Evolutionary conservation across 2,329 filamentous ascomycete genomes (phyloP).

Genomic region (Lojkania enalia): DNA sequence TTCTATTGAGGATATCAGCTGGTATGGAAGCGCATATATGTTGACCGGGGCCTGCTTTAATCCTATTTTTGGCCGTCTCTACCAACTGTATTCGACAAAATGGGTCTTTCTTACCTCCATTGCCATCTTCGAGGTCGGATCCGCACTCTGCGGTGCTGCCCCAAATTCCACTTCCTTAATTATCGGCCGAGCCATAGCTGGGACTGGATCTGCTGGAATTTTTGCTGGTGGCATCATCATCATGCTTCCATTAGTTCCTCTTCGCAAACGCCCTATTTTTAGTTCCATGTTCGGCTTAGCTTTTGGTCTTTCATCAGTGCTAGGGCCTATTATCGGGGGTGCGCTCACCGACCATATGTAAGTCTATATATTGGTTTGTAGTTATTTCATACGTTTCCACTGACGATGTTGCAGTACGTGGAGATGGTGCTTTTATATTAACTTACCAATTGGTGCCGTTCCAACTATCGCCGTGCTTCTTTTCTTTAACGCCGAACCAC

Average conservation of each 20-base stretch:
- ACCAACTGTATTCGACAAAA: constrained; percentile 47
- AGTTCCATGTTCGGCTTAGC: constrained; percentile 8
- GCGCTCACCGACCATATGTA: constrained; percentile 39
- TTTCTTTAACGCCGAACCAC: constrained; percentile 42
- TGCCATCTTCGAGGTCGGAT: constrained; percentile 48
- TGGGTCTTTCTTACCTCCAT: constrained; percentile 38
- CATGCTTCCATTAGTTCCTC: constrained; percentile 43
- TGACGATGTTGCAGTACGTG: constrained; percentile 19
- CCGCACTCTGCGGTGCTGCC: constrained; percentile 40
- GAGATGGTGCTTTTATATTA: constrained; percentile 32
- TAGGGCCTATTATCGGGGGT: constrained; percentile 35
- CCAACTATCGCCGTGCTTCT: constrained; percentile 4
- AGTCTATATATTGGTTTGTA: too few species aligned
- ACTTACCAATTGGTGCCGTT: constrained; percentile 10
- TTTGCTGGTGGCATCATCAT: constrained; percentile 47
- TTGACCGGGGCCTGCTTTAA: constrained; percentile 8
- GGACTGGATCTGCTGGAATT: constrained; percentile 50
- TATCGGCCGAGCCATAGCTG: constrained; percentile 47
- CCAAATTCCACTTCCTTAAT: constrained; percentile 48
- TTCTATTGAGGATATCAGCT: constrained; percentile 51
- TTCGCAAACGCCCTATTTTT: constrained; percentile 45
- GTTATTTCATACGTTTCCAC: too few species aligned
- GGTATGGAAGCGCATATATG: constrained; percentile 48
- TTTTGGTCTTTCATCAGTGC: constrained; percentile 14
- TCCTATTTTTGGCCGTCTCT: constrained; percentile 41